phyloP scores from a whole-genome alignment of 2,329 filamentous ascomycete genomes.

The Colletotrichum limetticola region DNA sequence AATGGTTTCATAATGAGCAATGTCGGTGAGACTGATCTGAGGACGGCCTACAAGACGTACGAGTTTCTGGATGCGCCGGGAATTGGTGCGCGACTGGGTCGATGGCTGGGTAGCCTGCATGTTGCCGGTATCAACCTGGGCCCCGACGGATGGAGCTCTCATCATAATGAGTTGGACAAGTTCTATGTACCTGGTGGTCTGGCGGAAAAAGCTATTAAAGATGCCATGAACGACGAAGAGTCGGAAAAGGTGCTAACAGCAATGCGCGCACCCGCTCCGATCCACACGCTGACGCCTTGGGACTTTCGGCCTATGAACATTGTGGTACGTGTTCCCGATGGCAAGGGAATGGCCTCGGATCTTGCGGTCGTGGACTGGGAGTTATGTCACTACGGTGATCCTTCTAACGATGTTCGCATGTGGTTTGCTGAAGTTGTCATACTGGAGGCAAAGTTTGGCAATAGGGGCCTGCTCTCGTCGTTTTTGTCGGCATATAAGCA shows the following conservation, averaged over 20 bases:
- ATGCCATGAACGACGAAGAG: not conserved
- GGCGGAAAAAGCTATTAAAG: not conserved
- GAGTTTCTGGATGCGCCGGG: not conserved
- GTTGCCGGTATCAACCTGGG: not conserved
- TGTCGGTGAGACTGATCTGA: not conserved
- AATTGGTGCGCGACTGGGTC: not conserved
- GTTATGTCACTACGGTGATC: not conserved
- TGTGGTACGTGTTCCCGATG: not conserved
- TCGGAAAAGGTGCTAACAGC: not conserved
- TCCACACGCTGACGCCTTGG: not conserved
- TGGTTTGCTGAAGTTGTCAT: conserved; percentile 2
- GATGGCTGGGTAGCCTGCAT: not conserved
- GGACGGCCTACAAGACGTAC: not conserved
- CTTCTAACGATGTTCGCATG: not conserved
- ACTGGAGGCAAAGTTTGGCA: not conserved
- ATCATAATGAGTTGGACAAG: not conserved
- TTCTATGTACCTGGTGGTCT: not conserved
- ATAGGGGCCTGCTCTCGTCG: not conserved
- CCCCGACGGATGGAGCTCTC: not conserved
- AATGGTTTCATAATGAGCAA: conserved; percentile 4
- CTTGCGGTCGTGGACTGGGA: conserved; percentile 1
- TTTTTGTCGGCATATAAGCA: not conserved
- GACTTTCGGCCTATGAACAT: not conserved
- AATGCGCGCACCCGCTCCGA: not conserved
- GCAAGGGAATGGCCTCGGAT: too few relatives aligned